Base-by-base conservation (phyloP, 257 asterid genomes). In the Solanum chmielewskii region DNA sequence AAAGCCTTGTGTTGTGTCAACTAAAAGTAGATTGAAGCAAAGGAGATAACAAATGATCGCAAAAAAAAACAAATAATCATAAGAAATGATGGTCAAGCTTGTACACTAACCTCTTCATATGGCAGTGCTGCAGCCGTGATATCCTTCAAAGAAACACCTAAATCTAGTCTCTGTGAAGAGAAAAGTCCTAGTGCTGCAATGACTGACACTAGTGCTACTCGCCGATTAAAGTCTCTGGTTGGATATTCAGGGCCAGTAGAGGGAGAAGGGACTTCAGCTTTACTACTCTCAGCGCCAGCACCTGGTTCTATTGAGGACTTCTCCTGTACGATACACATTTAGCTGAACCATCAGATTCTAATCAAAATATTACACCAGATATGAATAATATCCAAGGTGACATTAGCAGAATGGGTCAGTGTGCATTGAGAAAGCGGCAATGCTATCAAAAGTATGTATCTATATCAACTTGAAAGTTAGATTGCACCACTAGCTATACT, bases 131-230 rank as follows among this genome's bases (percentile, higher is more conserved):
- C 86, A 88, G 96, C 96, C 18, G 97, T 85, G 71, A 97, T 93
- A 85, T 97, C 99, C 93, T 95, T 97, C 90, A 97, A 93, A 64
- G 99, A 95, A 78, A 92, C 89, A 33, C 98, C 95, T 11, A 96
- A 93, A 84, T 97, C 99, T 85, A 97, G 90, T 23, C 99, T 94
- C 11, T 71, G 56, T 3, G 97, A 92, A 83, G 92, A 73, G 93
- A 96, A 93, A 70, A 97, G 88, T 33, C 97, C 99, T 11, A 95
- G 89, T 4, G 99, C 99, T 31, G 92, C 98, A 86, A 93, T 45
- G 18, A 91, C 76, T 68, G 99, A 92, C 86, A 81, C 93, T 59
- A 94, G 88, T 7, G 99, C 99, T 68, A 96, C 90, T 85, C 90
- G 92, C 90, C 89, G 90, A 88, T 94, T 97, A 42, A 96, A 89